Evolutionary conservation across 768 basidiomycete species (phyloP), one percentile per base, ranked within the genome.

Genomic region (Strobilomyces confusus): DNA sequence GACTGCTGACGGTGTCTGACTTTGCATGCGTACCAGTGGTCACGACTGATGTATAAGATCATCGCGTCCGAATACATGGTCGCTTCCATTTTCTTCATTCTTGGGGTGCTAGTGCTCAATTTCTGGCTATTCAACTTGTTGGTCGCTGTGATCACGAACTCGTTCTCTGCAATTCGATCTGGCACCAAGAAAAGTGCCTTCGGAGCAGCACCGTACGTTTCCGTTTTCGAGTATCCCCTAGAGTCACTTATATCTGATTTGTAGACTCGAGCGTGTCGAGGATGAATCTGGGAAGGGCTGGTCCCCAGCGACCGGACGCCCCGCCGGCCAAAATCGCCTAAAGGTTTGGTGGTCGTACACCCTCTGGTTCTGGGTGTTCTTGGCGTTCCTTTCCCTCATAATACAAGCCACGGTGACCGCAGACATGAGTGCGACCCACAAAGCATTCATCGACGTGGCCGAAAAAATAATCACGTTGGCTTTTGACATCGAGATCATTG

Each of bases 101-200:
- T 84, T 29, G 86, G 85, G 50, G 74, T 98, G 55, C 73, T 98
- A 58, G 80, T 97, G 22, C 78, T 98, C 61, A 95, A 98, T 69
- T 92, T 97, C 67, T 92, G 91, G 91, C 77, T 95, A 53, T 86
- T 95, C 76, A 93, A 94, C 67, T 70, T 97, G 41, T 89, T 95
- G 66, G 91, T 97, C 51, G 94, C 95, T 14, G 93, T 97, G n/a
- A 95, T 95, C 57, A 92, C 92, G 26, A 89, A 92, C 63, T 90
- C 91, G 0, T 98, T 98, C 67, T 83, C 83, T n/a, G 89, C 88
- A 15, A 97, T 97, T 55, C 77, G 92, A 32, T 78, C 82, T 5
- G 86, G 92, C 62, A 97, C 95, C 3, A 82, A 86, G 67, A 88
- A 87, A 67, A 93, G 90, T 68, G 95, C 95, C 0, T 98, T 98